These are phyloP conservation scores for Lecanoromycetidae sp. DNA, from an alignment of 2,329 filamentous ascomycete species.

Conservation along the genomic window DNA sequence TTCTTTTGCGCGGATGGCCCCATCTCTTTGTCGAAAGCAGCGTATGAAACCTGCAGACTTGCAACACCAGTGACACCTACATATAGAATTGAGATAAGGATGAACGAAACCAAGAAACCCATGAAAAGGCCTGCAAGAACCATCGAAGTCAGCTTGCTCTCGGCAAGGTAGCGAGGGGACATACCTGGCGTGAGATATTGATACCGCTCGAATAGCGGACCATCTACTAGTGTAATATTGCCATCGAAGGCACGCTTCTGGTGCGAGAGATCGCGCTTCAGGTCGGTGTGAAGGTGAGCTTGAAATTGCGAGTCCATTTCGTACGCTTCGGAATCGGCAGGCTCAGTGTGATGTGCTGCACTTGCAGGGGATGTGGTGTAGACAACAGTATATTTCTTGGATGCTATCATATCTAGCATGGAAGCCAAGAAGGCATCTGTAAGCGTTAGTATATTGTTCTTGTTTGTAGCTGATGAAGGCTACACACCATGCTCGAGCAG, in stretches of 20 bases:
- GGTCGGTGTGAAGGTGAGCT: constrained; percentile 47
- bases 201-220: constrained; percentile 71
- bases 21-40: constrained; percentile 93
- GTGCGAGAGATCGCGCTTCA: constrained; percentile 52
- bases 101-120: constrained; percentile 56
- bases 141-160: neutral
- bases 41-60: constrained; percentile 81
- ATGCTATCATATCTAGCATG: constrained; percentile 36
- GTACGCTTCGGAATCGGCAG: constrained; percentile 36
- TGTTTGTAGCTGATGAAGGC: neutral
- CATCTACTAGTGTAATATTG: constrained; percentile 28
- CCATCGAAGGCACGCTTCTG: constrained; percentile 19
- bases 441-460: neutral
- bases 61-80: constrained; percentile 64
- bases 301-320: constrained; percentile 38
- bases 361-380: constrained; percentile 50
- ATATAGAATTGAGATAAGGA: constrained; percentile 66
- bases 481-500: constrained; percentile 33
- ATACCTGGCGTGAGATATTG: constrained; percentile 83
- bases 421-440: constrained; percentile 37
- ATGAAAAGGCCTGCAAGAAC: constrained; percentile 65
- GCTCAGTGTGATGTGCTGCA: constrained; percentile 20
- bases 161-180: constrained; percentile 22
- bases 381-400: constrained; percentile 57
- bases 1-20: constrained; percentile 80